Evolutionary conservation across 2,329 filamentous ascomycete species (phyloP).

Genomic region (Iodosphaeria phyllophila): DNA sequence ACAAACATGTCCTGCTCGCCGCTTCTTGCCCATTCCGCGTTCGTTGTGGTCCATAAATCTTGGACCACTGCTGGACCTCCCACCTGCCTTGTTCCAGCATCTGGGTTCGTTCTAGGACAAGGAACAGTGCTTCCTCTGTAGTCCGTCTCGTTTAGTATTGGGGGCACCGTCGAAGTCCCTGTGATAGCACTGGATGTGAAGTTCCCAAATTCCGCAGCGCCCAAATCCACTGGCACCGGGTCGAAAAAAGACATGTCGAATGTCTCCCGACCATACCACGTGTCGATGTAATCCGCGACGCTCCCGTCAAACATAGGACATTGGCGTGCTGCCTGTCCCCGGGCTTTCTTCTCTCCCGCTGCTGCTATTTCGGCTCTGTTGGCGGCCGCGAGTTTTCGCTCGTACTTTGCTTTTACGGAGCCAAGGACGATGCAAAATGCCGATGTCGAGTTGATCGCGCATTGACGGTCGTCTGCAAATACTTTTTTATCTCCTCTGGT

Average conservation of each 20-base stretch:
- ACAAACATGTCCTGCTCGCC: too few species aligned
- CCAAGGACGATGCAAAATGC: constrained; percentile 26
- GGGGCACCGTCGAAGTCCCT: too few species aligned
- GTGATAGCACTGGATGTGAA: too few species aligned
- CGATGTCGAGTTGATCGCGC: constrained; percentile 15
- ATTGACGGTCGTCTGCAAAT: too few species aligned
- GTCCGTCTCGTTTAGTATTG: too few species aligned
- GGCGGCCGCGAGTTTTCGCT: constrained; percentile 18
- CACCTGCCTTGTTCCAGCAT: constrained; percentile 7
- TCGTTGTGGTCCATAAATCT: constrained; percentile 30
- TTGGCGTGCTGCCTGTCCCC: constrained; percentile 6
- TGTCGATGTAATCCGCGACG: constrained; percentile 23
- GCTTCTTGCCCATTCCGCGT: constrained; percentile 24
- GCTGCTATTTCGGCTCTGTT: constrained; percentile 7
- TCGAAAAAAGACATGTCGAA: constrained; percentile 2
- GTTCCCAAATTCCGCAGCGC: too few species aligned
- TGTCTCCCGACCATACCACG: constrained; percentile 22
- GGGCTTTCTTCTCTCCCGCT: constrained; percentile 4
- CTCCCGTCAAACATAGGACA: constrained; percentile 35
- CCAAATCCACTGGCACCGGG: too few species aligned
- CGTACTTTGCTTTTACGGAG: constrained; percentile 26
- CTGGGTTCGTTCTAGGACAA: not conserved
- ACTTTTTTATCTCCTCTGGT: not conserved
- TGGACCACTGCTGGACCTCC: constrained; percentile 18
- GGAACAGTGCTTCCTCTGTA: too few species aligned